Evolutionary conservation across 2,329 filamentous ascomycete genomes (phyloP).

Genomic region (Colletotrichum kahawae): DNA sequence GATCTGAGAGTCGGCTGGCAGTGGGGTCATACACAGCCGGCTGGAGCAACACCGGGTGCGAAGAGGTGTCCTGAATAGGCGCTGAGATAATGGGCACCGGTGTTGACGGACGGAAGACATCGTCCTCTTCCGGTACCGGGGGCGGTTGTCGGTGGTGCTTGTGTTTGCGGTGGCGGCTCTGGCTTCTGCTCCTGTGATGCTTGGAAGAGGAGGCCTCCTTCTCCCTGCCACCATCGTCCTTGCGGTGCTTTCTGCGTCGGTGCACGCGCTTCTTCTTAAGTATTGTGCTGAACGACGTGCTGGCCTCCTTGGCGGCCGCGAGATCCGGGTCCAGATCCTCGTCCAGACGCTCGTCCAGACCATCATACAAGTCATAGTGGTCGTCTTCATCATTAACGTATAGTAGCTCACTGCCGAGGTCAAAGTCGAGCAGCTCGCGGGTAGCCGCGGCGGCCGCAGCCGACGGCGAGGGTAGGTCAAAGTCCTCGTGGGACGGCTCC

Average conservation of each 20-base stretch:
- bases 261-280: conserved; percentile 50
- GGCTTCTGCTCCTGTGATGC: conserved; percentile 22
- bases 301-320: conserved; percentile 36
- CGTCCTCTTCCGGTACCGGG: conserved; percentile 18
- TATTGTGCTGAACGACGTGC: conserved; percentile 49
- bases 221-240: conserved; percentile 32
- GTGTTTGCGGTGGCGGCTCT: conserved; percentile 26
- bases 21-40: conserved; percentile 61
- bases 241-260: conserved; percentile 41
- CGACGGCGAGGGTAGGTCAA: conserved; percentile 50
- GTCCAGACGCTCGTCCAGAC: conserved; percentile 31
- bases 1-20: conserved; percentile 19
- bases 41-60: conserved; percentile 58
- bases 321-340: conserved; percentile 38
- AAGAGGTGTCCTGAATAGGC: conserved; percentile 54
- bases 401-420: conserved; percentile 30
- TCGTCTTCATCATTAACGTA: conserved; percentile 16
- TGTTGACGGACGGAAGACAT: conserved; percentile 28
- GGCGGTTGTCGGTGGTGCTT: conserved; percentile 26
- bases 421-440: conserved; percentile 49
- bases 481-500: conserved; percentile 32
- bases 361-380: conserved; percentile 36
- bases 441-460: conserved; percentile 61
- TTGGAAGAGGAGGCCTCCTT: conserved; percentile 24
- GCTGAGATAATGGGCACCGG: conserved; percentile 49